Evolutionary conservation across 2,329 filamentous ascomycete species (phyloP), one percentile per base, ranked within the genome.

Genomic region (Nemania bipapillata): DNA sequence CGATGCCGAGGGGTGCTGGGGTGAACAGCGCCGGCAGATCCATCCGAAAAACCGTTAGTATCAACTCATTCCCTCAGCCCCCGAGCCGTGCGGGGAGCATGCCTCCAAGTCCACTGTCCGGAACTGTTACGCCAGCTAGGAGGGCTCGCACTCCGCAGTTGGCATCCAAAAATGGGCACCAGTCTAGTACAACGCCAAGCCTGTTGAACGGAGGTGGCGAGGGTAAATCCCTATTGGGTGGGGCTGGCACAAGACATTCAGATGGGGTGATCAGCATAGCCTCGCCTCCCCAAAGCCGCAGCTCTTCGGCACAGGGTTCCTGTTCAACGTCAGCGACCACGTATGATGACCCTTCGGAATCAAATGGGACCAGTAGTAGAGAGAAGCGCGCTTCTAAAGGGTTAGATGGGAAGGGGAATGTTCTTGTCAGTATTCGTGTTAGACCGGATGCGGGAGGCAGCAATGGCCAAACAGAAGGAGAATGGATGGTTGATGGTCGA

Each of bases 371-470:
- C 30, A 71, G 78, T 15, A 80, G 77, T 4, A 74, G 70, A 47
- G 83, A 81, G 71, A 89, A 82, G 79, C 84, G 81, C 66, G 70
- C 80, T 64, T 87, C 89, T 65, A 86, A 89, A 74, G 75, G 80
- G 40, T 35, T 72, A 1, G 94, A 97, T 75, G 88, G 86, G 63
- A 98, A 97, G 80, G 96, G 96, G 59, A 99, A 99, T 77, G 95
- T 99, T 15, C 81, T 98, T 70, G 95, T 99, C 74, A 98, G 96
- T 78, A 94, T 99, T 42, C 89, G 96, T 77, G 94, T 98, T 49
- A 89, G 96, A 35, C 96, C 96, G 32, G 94, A 97, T 81, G 86
- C 88, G 26, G 84, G 85, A n/a, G 87, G 86, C 63, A 87, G 88
- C 52, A 84, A 85, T 65, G 80, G 75, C 22, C 86, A 88, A 66